These are phyloP conservation scores for Sugiyamaella chiloensis DNA, from an alignment of 805 yeast genomes.

Conservation along the genomic window DNA sequence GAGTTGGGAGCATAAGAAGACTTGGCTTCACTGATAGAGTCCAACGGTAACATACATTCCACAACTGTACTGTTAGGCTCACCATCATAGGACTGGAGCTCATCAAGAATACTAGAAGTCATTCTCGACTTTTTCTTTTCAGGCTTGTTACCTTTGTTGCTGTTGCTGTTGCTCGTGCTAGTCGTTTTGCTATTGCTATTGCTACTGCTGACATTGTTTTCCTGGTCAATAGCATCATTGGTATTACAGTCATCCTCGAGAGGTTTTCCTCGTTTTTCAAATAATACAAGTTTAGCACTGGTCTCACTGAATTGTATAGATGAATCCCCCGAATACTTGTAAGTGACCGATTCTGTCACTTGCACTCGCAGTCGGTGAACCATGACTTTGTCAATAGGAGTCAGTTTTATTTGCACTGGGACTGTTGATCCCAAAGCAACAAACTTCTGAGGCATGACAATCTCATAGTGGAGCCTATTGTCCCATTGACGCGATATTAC, in stretches of 20 bases:
- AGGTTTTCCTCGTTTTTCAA: conserved; percentile 55
- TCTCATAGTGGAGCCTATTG: conserved; percentile 82
- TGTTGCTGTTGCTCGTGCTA: neutral
- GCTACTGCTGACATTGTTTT: conserved; percentile 2
- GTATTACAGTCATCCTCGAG: conserved; percentile 11
- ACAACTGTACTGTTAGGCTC: conserved; percentile 11
- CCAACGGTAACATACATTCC: conserved; percentile 18
- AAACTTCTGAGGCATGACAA: conserved; percentile 84
- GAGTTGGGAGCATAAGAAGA: neutral
- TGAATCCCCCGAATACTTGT: conserved; percentile 88
- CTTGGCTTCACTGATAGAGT: conserved; percentile 11
- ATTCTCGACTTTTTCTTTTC: conserved; percentile 4
- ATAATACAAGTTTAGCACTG: conserved; percentile 41
- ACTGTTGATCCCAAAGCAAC: conserved; percentile 77
- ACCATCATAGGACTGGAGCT: neutral
- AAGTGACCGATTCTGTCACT: conserved; percentile 84
- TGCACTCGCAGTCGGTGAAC: conserved; percentile 83
- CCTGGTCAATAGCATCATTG: neutral
- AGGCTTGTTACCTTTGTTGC: neutral
- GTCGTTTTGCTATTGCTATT: neutral
- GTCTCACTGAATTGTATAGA: conserved; percentile 54
- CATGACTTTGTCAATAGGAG: conserved; percentile 84
- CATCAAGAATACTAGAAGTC: conserved; percentile 1
- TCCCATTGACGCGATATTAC: conserved; percentile 92
- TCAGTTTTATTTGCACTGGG: conserved; percentile 78